Evolutionary conservation across 2,329 filamentous ascomycete species (phyloP), one percentile per base, ranked within the genome.

Genomic region (Cladosporium sp.): DNA sequence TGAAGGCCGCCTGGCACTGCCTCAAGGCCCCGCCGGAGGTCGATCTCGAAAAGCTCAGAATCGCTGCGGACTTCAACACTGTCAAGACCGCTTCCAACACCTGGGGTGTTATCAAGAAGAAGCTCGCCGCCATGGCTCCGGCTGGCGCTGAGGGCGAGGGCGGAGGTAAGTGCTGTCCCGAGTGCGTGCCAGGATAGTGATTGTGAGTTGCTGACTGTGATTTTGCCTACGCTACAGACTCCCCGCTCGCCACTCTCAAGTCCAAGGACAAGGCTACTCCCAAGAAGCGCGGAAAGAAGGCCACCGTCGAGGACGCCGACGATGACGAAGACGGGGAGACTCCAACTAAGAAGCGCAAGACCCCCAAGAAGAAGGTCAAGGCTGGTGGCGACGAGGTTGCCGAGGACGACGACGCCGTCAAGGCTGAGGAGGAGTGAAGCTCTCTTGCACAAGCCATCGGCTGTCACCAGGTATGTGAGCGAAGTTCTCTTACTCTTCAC

Each of bases 51-150:
- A 74, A 73, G 67, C 68, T 78, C 60, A 59, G 54, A 14, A 66
- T 68, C 51, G 54, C 65, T 28, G 74, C 65, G 41, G 72, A 66
- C 3, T 77, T 77, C 71, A 74, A 74, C 61, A 74, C 74, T 24
- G 36, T 52, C 32, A 78, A 78, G 69, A 76, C 74, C 14, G 68
- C 72, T 4, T 60, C 67, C 65, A 78, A 78, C 71, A 73, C 70
- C n/a, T 78, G 76, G 76, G 74, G 70, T 58, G 64, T 62, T 3
- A 71, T 77, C 67, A 77, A 77, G 72, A 75, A 74, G 70, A 77
- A 78, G 71, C 65, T 78, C 52, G 57, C 60, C 15, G 21, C 59
- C 8, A 24, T 71, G 24, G 66, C 34, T 18, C 57, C 21, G 32
- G 18, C 54, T 12, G 21, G 5, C 11, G 21, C 38, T 18, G 57